Base-by-base conservation (phyloP, 495 filamentous ascomycete species). In the Talaromyces trachyspermus region DNA sequence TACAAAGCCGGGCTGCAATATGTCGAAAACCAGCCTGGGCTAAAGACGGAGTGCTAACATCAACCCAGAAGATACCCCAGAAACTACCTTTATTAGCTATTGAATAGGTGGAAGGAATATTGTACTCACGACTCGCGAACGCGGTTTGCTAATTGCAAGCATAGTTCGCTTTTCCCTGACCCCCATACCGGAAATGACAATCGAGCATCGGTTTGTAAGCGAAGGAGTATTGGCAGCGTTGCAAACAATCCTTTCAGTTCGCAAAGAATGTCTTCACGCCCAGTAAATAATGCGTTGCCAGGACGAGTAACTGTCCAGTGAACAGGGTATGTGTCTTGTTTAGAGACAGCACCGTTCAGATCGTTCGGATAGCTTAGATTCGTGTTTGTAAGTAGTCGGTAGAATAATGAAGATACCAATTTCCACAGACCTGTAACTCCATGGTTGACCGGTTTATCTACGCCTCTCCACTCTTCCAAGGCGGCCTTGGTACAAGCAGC, bases 41-140 rank as follows among this genome's bases (percentile, higher is more conserved):
- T 7, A 37, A 58, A 30, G 63, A 50, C 23, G 30, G 27, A 29
- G 46, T 62, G 39, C 61, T 69, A 23, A 53, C 69, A 53, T 73
- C 67, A 37, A 72, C 52, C 52, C 61, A 73, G 52, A 75, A 73
- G 5, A 73, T 51, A 6, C 66, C 69, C 65, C 66, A 70, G 32
- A 61, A 74, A 22, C 67, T 71, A 39, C 11, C 9, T n/a, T 14
- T 15, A 32, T 40, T 10, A 57, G 40, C 25, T 19, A 39, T 27
- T n/a, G 8, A 24, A 19, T 9, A 32, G 10, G 24, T 29, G 18
- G 14, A 49, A 9, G 10, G 7, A 8, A 3, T 18, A 41, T 19
- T 40, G 8, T 24, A 49, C 46, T 42, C 25, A 49, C 46, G 24
- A 22, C 12, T 49, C 7, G 10, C 46, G 46, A 27, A 41, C 46